Base-by-base conservation (phyloP, 495 filamentous ascomycete species). In the Penicillium cinerascens region DNA sequence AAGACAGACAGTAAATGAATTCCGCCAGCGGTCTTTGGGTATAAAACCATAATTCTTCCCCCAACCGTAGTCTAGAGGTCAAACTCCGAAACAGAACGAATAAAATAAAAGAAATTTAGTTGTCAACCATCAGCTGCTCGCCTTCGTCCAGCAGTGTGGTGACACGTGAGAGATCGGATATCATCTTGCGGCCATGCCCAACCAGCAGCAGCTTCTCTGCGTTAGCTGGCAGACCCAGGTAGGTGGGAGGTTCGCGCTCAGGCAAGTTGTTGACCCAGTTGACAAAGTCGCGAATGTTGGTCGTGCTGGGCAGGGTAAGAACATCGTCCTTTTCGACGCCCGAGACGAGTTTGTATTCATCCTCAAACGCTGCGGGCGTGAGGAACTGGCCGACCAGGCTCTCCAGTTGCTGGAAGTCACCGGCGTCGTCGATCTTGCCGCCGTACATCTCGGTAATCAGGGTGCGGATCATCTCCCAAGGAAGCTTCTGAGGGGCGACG, bases 181-280 rank as follows among this genome's bases (percentile, higher is more conserved):
- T 86, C 83, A 96, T 83, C 63, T 86, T 88, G 56, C 78, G 80
- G 37, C 92, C 93, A 65, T 96, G 86, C 13, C 89, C 92, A 29
- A 97, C 89, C 39, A 99, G 71, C 61, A 99, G 69, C 66, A 99
- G 62, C 73, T 97, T 97, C 82, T 99, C 93, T 42, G 93, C 95
- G 65, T 97, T 96, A 20, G 91, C 89, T 35, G 93, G 95, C 51
- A 99, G 69, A 22, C 93, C 95, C n/a, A 99, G 76, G 65, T 96
- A 99, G 6, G 91, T 96, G 1, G 93, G 93, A 40, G 93, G 93
- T 65, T 99, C 93, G 61, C 93, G 81, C 78, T 99, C 93, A 11
- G 93, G 93, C 55, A 99, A 73, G 37, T 79, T 80, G 58, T 95
- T 87, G 42, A 97, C 92, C 93, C 93, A 99, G 37, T 81, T 80